phyloP scores from a whole-genome alignment of 1,139 yeast species.

The Eremothecium sinecaudum region DNA sequence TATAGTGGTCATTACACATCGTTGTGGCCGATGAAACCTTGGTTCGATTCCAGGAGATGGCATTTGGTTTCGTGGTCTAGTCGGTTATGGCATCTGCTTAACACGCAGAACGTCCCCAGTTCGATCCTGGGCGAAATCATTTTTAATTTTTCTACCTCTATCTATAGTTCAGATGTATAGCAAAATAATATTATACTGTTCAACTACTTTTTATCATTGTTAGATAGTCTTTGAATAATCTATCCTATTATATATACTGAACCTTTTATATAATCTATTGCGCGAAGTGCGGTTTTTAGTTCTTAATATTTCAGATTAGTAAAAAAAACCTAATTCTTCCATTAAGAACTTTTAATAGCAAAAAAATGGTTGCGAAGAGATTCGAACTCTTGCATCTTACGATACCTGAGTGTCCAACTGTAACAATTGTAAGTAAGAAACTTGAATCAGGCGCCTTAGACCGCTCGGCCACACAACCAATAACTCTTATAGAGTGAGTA shows the following conservation, averaged over 20 bases:
- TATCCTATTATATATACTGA: too few relatives aligned
- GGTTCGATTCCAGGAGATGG: conserved; percentile 40
- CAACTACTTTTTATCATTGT: too few relatives aligned
- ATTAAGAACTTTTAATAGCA: too few relatives aligned
- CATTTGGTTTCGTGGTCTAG: conserved; percentile 81
- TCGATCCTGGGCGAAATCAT: conserved; percentile 99
- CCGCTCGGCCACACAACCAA: conserved; percentile 27
- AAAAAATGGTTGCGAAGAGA: conserved; percentile 24
- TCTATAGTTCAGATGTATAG: too few relatives aligned
- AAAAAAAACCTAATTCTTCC: too few relatives aligned
- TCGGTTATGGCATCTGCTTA: conserved; percentile 99
- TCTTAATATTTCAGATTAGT: too few relatives aligned
- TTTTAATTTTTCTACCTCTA: too few relatives aligned
- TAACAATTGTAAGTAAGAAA: neutral
- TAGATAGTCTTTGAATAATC: too few relatives aligned
- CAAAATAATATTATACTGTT: too few relatives aligned
- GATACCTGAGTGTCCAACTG: conserved; percentile 20
- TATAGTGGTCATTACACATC: conserved; percentile 39
- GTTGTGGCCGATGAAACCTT: conserved; percentile 40
- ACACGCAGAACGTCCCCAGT: conserved; percentile 99
- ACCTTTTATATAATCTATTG: too few relatives aligned
- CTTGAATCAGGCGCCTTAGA: conserved; percentile 26
- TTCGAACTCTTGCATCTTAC: conserved; percentile 26
- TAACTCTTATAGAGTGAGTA: too few relatives aligned
- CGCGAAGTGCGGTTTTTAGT: too few relatives aligned